phyloP scores from a whole-genome alignment of 257 asterid species.

The Striga asiatica region DNA sequence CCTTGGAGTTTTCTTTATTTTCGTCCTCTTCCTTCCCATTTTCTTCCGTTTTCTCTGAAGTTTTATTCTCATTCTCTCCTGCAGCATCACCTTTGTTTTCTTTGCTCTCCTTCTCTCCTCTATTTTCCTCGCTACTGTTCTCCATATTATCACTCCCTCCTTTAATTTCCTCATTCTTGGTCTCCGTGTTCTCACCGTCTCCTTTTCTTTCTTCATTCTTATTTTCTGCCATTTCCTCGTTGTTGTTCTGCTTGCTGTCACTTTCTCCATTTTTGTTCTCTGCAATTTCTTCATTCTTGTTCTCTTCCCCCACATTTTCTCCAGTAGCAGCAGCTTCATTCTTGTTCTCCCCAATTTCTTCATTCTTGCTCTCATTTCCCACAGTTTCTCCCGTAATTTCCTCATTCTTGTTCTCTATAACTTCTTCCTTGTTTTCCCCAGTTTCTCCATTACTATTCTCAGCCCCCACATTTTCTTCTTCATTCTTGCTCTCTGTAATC shows the following conservation, averaged over 20 bases:
- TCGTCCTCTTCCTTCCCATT: conserved; percentile 11
- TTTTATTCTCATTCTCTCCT: conserved; percentile 8
- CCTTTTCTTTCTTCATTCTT: not conserved
- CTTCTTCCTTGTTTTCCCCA: too few species aligned
- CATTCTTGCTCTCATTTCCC: conserved; percentile 4
- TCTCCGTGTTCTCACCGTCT: conserved; percentile 15
- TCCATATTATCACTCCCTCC: conserved; percentile 15
- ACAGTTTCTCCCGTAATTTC: conserved; percentile 3
- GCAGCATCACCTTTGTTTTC: not conserved
- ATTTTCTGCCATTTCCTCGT: conserved; percentile 4
- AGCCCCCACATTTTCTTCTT: not conserved
- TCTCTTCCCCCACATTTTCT: not conserved
- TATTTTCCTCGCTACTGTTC: conserved; percentile 17
- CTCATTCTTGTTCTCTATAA: conserved; percentile 11
- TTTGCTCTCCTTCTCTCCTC: not conserved
- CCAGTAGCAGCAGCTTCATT: too few species aligned
- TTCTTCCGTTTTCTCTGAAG: conserved; percentile 16
- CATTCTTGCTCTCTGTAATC: not conserved
- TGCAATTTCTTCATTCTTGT: too few species aligned
- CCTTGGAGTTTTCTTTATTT: conserved; percentile 11
- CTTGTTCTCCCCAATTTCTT: conserved; percentile 8
- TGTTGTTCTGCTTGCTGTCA: too few species aligned
- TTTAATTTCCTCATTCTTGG: conserved; percentile 9
- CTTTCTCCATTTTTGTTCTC: too few species aligned
- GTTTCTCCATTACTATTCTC: too few species aligned